Percentiles rank a stretch among this genome's conserved stretches.
These are phyloP conservation scores for Pichia sp. DNA, from an alignment of 1,139 yeast genomes.

Conservation along the genomic window DNA sequence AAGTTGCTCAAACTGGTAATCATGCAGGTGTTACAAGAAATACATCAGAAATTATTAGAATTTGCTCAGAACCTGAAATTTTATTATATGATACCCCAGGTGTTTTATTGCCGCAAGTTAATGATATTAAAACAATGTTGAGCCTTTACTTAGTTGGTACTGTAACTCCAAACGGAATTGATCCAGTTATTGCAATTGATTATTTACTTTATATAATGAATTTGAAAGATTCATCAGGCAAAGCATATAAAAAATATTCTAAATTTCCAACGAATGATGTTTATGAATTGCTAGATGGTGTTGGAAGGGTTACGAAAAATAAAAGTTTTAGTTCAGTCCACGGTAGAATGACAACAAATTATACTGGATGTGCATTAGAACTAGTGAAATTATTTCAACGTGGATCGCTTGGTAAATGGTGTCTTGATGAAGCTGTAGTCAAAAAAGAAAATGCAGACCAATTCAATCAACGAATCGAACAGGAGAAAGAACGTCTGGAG, in stretches of 20 bases:
- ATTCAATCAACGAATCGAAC: slow-evolving; percentile 15
- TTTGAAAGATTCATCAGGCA: slow-evolving; percentile 47
- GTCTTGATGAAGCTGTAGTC: slow-evolving; percentile 32
- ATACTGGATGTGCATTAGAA: slow-evolving; percentile 50
- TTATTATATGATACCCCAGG: slow-evolving; percentile 90
- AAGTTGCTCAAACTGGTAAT: slow-evolving; percentile 82
- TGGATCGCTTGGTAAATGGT: slow-evolving; percentile 41
- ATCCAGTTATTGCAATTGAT: slow-evolving; percentile 84
- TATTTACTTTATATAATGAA: slow-evolving; percentile 72
- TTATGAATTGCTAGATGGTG: slow-evolving; percentile 49
- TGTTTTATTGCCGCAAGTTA: slow-evolving; percentile 73
- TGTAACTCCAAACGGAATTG: slow-evolving; percentile 61
- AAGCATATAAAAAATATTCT: slow-evolving; percentile 41
- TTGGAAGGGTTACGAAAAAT: slow-evolving; percentile 39
- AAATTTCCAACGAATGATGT: slow-evolving; percentile 71
- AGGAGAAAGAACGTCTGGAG: slow-evolving; percentile 26
- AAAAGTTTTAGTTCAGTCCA: slow-evolving; percentile 26
- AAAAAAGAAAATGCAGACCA: slow-evolving; percentile 18
- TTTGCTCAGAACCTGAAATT: slow-evolving; percentile 58
- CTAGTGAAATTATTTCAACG: slow-evolving; percentile 67
- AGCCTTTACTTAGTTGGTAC: slow-evolving; percentile 72
- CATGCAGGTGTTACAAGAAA: slow-evolving; percentile 87
- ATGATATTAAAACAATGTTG: slow-evolving; percentile 64
- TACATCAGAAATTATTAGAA: slow-evolving; percentile 69
- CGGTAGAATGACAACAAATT: slow-evolving; percentile 29